Conservation (phyloP, 1,139 yeast genomes). For the Candida freyschussii region DNA sequence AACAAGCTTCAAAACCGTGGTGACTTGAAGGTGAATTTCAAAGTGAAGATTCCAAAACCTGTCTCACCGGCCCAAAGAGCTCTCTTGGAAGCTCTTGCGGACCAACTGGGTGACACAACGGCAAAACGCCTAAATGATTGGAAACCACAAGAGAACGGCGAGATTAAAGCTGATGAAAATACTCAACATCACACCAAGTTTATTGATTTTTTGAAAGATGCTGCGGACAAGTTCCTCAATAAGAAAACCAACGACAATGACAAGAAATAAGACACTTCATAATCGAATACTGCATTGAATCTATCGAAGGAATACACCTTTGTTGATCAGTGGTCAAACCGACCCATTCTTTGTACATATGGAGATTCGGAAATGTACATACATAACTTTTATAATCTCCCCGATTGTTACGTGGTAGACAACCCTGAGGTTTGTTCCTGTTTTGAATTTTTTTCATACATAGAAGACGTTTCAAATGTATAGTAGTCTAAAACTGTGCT, state of each 20-base stretch:
- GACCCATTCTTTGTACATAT: neutral
- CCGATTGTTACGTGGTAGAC: too few species aligned
- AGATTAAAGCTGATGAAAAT: conserved; percentile 1
- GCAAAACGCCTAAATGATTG: conserved; percentile 70
- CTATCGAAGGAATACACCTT: neutral
- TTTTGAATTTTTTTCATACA: too few species aligned
- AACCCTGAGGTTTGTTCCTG: too few species aligned
- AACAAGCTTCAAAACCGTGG: conserved; percentile 62
- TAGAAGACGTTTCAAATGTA: too few species aligned
- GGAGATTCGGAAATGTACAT: neutral
- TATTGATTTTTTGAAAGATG: conserved; percentile 14
- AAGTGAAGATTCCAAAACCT: conserved; percentile 69
- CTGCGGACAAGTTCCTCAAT: conserved; percentile 16
- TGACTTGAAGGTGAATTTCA: conserved; percentile 70
- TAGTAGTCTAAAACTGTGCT: too few species aligned
- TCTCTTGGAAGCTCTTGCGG: conserved; percentile 92
- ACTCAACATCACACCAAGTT: conserved; percentile 15
- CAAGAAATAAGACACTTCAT: conserved; percentile 9
- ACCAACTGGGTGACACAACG: conserved; percentile 70
- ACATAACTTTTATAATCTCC: neutral
- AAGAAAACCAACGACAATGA: conserved; percentile 9
- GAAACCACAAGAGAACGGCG: conserved; percentile 21
- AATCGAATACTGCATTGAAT: too few species aligned
- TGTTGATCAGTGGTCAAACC: neutral
- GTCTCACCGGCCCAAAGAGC: conserved; percentile 85